Evolutionary conservation across 2,329 filamentous ascomycete species (phyloP).

Genomic region (Aspergillus aculeatus): DNA sequence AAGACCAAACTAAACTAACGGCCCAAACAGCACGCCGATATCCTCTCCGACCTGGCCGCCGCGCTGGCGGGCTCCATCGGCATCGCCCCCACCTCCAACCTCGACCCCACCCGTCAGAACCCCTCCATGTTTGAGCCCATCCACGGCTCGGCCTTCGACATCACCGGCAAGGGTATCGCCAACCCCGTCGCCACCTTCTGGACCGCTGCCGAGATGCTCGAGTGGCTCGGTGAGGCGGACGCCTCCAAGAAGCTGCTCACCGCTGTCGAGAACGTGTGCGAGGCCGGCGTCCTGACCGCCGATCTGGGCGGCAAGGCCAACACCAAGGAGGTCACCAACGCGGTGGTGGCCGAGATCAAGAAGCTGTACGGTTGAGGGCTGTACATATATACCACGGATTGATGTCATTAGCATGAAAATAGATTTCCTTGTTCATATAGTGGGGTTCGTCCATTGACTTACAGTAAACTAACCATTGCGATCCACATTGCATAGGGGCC

Average conservation of each 20-base stretch:
- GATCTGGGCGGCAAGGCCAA: slow-evolving; percentile 60
- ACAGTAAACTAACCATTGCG: no score
- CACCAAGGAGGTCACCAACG: slow-evolving; percentile 60
- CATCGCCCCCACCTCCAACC: slow-evolving; percentile 68
- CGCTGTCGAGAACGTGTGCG: slow-evolving; percentile 61
- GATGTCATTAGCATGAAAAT: neutral
- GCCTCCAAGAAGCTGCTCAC: slow-evolving; percentile 59
- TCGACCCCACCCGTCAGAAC: slow-evolving; percentile 62
- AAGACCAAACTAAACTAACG: slow-evolving; percentile 4
- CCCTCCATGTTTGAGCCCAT: slow-evolving; percentile 65
- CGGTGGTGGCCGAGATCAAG: slow-evolving; percentile 55
- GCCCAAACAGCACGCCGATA: slow-evolving; percentile 54
- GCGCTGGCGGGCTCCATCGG: slow-evolving; percentile 69
- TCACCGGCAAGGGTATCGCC: slow-evolving; percentile 59
- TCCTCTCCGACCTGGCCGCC: slow-evolving; percentile 69
- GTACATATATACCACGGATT: neutral
- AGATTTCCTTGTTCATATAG: no score
- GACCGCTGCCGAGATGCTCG: slow-evolving; percentile 67
- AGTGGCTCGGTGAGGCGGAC: slow-evolving; percentile 60
- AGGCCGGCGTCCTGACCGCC: slow-evolving; percentile 54
- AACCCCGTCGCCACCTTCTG: slow-evolving; percentile 68
- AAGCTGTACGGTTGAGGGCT: slow-evolving; percentile 30
- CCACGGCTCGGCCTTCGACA: slow-evolving; percentile 64
- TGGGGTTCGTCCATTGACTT: no score
- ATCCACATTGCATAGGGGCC: no score